phyloP scores from a whole-genome alignment of 257 asterid genomes.

The Solanum neorickii region DNA sequence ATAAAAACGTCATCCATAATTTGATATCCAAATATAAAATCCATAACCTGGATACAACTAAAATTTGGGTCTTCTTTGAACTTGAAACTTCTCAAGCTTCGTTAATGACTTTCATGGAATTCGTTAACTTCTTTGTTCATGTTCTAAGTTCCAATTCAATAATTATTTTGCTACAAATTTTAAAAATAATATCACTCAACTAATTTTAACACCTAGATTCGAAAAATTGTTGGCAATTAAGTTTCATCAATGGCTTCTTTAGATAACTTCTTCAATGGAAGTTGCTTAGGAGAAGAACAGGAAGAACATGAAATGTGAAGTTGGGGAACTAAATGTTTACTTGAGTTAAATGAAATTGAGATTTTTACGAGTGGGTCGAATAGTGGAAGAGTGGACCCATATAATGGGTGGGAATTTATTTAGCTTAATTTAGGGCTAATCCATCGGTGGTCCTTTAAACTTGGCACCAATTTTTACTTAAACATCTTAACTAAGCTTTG shows the following conservation, averaged over 20 bases:
- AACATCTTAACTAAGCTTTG: no score
- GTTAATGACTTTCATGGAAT: background rate
- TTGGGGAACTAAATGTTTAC: background rate
- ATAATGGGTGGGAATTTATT: background rate
- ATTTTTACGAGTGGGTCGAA: background rate
- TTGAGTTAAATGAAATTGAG: background rate
- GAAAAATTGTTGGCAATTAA: background rate
- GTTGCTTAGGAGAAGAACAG: background rate
- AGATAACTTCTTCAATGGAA: background rate
- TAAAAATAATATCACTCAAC: background rate
- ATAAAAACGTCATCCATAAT: background rate
- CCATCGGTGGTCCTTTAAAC: no score
- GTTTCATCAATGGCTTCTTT: background rate
- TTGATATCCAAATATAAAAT: background rate
- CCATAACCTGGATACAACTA: background rate
- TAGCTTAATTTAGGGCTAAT: background rate
- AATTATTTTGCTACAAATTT: background rate
- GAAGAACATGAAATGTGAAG: background rate
- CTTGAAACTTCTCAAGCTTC: background rate
- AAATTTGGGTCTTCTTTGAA: background rate
- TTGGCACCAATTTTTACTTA: no score
- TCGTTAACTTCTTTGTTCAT: background rate
- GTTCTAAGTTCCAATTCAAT: background rate
- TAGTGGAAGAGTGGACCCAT: background rate
- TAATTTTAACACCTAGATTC: background rate